Evolutionary conservation across 768 basidiomycete species (phyloP).

Genomic region (Suillus ampliporus): DNA sequence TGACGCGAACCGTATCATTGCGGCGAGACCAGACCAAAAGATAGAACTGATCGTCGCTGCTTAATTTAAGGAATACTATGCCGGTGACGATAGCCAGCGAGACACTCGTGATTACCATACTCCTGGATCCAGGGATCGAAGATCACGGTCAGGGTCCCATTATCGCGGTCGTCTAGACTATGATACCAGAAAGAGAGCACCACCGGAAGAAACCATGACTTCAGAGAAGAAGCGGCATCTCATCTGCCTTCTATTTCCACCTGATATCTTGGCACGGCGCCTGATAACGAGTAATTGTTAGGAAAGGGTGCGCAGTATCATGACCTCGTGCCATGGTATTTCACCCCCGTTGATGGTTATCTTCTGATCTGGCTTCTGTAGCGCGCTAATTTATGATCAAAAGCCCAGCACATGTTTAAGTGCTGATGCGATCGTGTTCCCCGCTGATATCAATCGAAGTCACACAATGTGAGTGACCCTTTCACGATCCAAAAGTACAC

Average conservation of each 20-base stretch:
- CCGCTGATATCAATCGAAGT: not conserved
- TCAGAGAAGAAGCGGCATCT: slow-evolving; percentile 60
- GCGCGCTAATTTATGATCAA: not conserved
- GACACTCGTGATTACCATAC: slow-evolving; percentile 21
- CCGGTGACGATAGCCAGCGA: slow-evolving; percentile 23
- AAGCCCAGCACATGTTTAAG: not conserved
- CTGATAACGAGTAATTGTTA: not conserved
- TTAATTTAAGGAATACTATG: slow-evolving; percentile 29
- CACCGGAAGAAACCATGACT: slow-evolving; percentile 37
- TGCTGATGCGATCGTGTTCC: not conserved
- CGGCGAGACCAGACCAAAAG: slow-evolving; percentile 41
- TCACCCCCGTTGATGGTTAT: not conserved
- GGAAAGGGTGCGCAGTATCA: not conserved
- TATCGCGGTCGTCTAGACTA: slow-evolving; percentile 23
- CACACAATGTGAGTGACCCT: not conserved
- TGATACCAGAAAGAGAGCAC: slow-evolving; percentile 8
- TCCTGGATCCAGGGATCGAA: slow-evolving; percentile 22
- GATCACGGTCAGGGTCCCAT: slow-evolving; percentile 36
- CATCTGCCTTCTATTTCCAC: not conserved
- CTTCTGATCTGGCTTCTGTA: not conserved
- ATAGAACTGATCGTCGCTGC: slow-evolving; percentile 29
- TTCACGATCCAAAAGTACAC: not conserved
- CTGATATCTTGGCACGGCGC: not conserved
- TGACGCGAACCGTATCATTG: slow-evolving; percentile 39
- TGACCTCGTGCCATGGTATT: not conserved